Conservation (phyloP, 106 monocot genomes). For the Dendrobium nobile region DNA sequence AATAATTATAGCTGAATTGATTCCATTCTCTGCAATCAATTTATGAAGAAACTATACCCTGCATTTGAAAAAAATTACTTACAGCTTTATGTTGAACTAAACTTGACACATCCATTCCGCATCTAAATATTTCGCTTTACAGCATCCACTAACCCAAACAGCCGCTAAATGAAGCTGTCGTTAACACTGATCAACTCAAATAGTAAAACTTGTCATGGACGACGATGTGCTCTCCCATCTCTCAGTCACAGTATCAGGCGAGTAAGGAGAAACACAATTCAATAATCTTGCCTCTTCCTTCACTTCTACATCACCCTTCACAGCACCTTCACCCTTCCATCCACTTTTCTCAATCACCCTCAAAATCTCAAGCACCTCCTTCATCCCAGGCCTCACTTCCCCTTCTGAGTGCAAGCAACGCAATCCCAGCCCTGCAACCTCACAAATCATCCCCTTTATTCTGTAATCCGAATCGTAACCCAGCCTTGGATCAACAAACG, state of each 20-base stretch:
- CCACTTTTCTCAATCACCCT: constrained; percentile 3
- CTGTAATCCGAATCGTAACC: constrained; percentile 2
- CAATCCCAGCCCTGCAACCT: constrained; percentile 12
- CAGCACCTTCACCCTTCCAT: neutral
- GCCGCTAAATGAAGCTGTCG: no score
- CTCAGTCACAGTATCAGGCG: constrained; percentile 7
- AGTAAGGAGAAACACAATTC: neutral
- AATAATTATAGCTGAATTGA: no score
- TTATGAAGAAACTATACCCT: no score
- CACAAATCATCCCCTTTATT: constrained; percentile 4
- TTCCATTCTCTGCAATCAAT: no score
- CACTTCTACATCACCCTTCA: neutral
- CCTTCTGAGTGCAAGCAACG: constrained; percentile 33
- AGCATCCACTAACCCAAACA: no score
- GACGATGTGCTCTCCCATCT: constrained; percentile 7
- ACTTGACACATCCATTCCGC: no score
- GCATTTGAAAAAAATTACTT: no score
- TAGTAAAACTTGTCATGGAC: neutral
- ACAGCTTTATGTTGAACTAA: no score
- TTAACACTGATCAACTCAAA: neutral
- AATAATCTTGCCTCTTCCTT: constrained; percentile 10
- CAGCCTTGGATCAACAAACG: constrained; percentile 5
- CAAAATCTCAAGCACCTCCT: constrained; percentile 33
- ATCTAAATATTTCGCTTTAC: no score
- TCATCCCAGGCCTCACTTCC: constrained; percentile 42